These are phyloP conservation scores for Coelastrella sp. DNA, from an alignment of 139 green algal genomes.

Conservation along the genomic window DNA sequence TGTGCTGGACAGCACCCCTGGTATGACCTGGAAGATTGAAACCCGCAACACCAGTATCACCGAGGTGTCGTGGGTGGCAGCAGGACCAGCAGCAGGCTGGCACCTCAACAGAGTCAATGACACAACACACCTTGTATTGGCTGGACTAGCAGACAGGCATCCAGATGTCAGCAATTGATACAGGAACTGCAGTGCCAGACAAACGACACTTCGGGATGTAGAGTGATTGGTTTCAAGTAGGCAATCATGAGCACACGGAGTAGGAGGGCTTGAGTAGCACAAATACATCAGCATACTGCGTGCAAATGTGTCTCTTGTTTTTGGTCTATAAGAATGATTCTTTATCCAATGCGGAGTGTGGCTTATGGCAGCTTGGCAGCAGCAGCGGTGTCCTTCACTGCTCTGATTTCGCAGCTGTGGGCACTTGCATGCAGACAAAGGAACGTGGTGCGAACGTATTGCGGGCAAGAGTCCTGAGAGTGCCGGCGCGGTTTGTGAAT, in stretches of 20 bases:
- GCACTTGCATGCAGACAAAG: too few species aligned
- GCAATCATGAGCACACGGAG: neutral
- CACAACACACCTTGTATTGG: constrained; percentile 21
- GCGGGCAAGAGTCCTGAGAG: too few species aligned
- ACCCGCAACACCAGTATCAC: constrained; percentile 17
- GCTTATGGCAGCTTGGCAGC: too few species aligned
- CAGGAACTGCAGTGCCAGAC: constrained; percentile 39
- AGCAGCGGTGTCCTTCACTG: too few species aligned
- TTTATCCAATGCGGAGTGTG: too few species aligned
- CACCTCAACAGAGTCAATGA: constrained; percentile 42
- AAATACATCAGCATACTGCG: too few species aligned
- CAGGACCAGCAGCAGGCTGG: constrained; percentile 35
- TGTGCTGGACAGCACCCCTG: constrained; percentile 30
- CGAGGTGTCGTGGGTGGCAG: constrained; percentile 11
- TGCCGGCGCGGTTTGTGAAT: too few species aligned
- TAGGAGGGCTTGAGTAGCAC: too few species aligned
- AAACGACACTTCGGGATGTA: neutral
- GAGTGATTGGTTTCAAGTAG: neutral
- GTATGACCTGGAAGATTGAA: constrained; percentile 45
- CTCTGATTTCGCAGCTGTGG: too few species aligned
- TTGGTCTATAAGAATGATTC: too few species aligned
- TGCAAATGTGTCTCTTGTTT: too few species aligned
- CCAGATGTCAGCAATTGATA: neutral
- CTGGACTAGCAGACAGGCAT: neutral
- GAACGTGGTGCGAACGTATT: too few species aligned